Base-by-base conservation (phyloP, 2,329 filamentous ascomycete genomes). In the Cryphonectria carpinicola region DNA sequence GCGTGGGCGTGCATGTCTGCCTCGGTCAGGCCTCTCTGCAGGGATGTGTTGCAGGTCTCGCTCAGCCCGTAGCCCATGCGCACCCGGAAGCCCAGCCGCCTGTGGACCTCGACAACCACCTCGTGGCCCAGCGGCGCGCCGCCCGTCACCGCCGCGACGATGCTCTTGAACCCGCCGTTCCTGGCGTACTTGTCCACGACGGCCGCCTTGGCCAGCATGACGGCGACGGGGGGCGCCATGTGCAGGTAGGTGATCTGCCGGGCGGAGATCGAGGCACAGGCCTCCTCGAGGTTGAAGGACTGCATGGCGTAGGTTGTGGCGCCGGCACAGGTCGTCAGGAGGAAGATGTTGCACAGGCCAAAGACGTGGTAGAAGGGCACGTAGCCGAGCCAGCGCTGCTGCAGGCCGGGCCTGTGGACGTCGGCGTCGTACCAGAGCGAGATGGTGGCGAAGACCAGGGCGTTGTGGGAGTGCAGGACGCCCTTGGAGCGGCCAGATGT, bases 401-500 rank as follows among this genome's bases (percentile, higher is more conserved):
- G 68, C 52, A 76, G 75, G 74, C 79, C 72, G 62, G 72, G 74
- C 7, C 39, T 39, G 74, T 84, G 83, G 68, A 80, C 80, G 72
- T 86, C 81, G 71, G 86, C 86, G 43, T 88, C 82, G 35, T 85
- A 82, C 72, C 84, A 81, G n/a, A 86, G 78, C 2, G 82, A 81
- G 0, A 78, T 76, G 25, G 85, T 89, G 54, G 89, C 84, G 72
- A 92, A 86, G 79, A 91, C 82, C 70, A 84, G 89, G 71, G 92
- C 92, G 70, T 83, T 82, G 78, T 94, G 92, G 2, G 89, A 89
- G 67, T 94, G 88, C 76, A 92, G 86, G 1, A 94, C 92, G 52
- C 92, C 92, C 77, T 94, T 94, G 17, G 92, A 91, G 0, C 91
- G 83, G 1, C 92, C 92, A 0, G 92, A 94, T 0, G 90, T 93